Base-by-base conservation (phyloP, 2,329 filamentous ascomycete species). In the Paracoccidioides lutzii region DNA sequence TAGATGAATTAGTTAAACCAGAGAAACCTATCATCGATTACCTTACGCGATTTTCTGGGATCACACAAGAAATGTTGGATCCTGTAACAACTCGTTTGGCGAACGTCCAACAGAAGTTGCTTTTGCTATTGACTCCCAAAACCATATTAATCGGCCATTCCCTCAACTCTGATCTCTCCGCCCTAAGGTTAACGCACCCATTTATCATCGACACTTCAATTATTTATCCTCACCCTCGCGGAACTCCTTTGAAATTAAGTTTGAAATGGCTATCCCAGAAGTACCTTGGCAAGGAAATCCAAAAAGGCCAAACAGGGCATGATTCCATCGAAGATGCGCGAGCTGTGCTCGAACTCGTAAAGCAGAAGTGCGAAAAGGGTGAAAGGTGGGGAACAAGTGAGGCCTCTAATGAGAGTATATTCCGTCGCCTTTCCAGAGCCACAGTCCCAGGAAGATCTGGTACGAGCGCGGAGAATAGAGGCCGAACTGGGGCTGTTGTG, bases 351-450 rank as follows among this genome's bases (percentile, higher is more conserved):
- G 90, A 97, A 64, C 83, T 98, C 1, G 83, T 97, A 50, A 95
- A 93, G 71, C 85, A 91, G 66, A 98, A 98, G 70, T 96, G 91
- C 69, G 90, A 97, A 69, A 93, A 88, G 71, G 93, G 93, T 43
- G 87, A 87, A 60, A 72, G 77, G 30, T 98, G 90, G 88, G 93
- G 89, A 40, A 85, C 85, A 0, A 82, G 82, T 52, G 89, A 95
- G 45, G 79, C 83, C 1, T 84, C 83, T 48, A 84, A 83, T 43
- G 93, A 98, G 72, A 91, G 89, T 62, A 82, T 98, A 52, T 98
- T 97, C 76, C 87, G 85, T 62, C 83, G 91, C 8, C 78, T 98
- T 3, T 80, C 78, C 3, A 78, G 84, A 46, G 76, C 14, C 68
- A 72, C 30, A 69, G 70, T 52, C 62, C 68, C 14, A 69, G 70